phyloP scores from a whole-genome alignment of 805 yeast genomes.

The Grigorovia transvaalensis region DNA sequence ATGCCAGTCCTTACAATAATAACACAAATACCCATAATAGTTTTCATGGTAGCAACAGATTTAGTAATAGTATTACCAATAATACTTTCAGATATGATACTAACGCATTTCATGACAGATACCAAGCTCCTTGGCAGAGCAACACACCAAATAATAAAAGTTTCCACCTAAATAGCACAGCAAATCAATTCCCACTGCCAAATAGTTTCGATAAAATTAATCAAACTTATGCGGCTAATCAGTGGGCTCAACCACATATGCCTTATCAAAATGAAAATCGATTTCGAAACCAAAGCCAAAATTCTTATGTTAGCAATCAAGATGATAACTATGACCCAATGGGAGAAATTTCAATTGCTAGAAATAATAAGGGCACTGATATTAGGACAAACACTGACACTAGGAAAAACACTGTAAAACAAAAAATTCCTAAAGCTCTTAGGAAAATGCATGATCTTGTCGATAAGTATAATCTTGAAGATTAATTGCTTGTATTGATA shows the following conservation, averaged over 20 bases:
- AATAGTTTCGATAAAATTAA: too few relatives aligned
- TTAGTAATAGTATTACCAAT: too few relatives aligned
- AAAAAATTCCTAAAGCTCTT: slow-evolving; percentile 18
- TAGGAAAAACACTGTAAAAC: background rate
- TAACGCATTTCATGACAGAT: too few relatives aligned
- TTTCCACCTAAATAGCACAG: too few relatives aligned
- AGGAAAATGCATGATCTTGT: slow-evolving; percentile 21
- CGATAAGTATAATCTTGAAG: slow-evolving; percentile 17
- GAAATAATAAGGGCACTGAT: background rate
- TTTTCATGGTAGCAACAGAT: too few relatives aligned
- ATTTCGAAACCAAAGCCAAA: background rate
- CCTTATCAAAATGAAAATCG: background rate
- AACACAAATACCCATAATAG: too few relatives aligned
- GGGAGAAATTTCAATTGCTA: background rate
- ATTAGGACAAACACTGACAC: background rate
- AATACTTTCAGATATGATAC: too few relatives aligned
- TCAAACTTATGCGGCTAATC: background rate
- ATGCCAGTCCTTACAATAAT: too few relatives aligned
- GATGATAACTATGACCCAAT: background rate
- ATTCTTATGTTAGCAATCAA: background rate
- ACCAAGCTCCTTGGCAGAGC: too few relatives aligned
- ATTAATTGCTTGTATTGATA: background rate
- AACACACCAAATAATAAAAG: too few relatives aligned
- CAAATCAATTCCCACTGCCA: background rate
- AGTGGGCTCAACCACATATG: background rate